Evolutionary conservation across 2,329 filamentous ascomycete genomes (phyloP), one percentile per base, ranked within the genome.

Genomic region (Pseudogymnoascus sp.): DNA sequence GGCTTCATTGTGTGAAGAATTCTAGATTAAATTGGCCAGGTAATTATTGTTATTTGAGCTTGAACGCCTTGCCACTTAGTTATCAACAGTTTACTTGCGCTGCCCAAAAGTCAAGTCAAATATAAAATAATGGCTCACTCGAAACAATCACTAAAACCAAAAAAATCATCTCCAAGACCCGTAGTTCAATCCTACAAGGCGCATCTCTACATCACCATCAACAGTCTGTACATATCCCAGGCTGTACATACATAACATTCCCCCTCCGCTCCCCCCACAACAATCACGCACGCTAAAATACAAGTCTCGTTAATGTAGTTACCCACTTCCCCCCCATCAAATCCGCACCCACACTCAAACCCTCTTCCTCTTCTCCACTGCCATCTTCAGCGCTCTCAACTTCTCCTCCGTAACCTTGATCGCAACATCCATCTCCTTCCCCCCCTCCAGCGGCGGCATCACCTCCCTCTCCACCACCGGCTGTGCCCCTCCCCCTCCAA

Each of bases 401-500:
- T 90, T 88, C 77, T 96, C 89, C 73, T 97, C 91, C 2, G 93
- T 97, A 31, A 96, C 67, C 33, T 84, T 81, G 63, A 74, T 73
- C 3, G 71, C 71, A 53, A 66, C 67, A 59, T 73, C 71, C n/a
- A 73, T 63, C 31, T 73, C 70, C 7, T 69, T 66, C 67, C 72
- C 71, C 28, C 67, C 69, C 60, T 71, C 70, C 10, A 67, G 66
- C 42, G 64, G 67, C 2, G 71, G 44, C 59, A 63, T 21, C 21
- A 21, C 69, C n/a, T 67, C 68, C 16, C 65, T 66, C 18, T 67
- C 64, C 31, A 71, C 72, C 10, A 69, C 66, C 2, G 70, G 69
- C 1, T 65, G 65, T 14, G 63, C 64, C 21, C 65, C 67, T 33
- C 68, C 60, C 28, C 21, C 21, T 21, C 21, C 21, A 21, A 21